phyloP scores from a whole-genome alignment of 2,329 filamentous ascomycete genomes.

The Alternaria longipes region DNA sequence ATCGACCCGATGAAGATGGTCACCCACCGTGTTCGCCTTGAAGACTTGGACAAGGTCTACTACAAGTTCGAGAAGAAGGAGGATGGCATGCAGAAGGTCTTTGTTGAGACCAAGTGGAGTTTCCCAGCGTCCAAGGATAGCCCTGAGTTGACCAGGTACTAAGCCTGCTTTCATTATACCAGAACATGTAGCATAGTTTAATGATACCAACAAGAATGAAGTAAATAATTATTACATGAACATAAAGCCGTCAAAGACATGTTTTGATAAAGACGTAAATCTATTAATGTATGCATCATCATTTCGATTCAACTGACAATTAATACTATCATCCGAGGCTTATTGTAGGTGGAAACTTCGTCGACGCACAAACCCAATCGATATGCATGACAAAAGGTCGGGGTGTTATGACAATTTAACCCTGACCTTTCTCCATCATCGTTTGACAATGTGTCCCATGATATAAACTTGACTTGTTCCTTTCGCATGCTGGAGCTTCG shows the following conservation, averaged over 20 bases:
- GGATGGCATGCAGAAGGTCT: slow-evolving; percentile 84
- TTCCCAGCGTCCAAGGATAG: slow-evolving; percentile 60
- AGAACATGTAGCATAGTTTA: slow-evolving; percentile 6
- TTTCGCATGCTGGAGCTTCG: background rate
- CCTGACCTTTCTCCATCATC: background rate
- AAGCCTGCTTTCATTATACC: background rate
- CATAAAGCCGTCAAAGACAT: background rate
- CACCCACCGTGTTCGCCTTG: slow-evolving; percentile 72
- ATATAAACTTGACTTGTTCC: background rate
- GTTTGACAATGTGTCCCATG: background rate
- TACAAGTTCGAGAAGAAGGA: slow-evolving; percentile 73
- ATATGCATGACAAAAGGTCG: background rate
- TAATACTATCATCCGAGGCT: background rate
- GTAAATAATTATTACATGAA: background rate
- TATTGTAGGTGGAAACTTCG: background rate
- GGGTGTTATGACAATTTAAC: background rate
- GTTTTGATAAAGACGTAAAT: background rate
- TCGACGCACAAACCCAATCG: background rate
- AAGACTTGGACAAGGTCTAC: slow-evolving; percentile 63
- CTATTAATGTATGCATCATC: background rate
- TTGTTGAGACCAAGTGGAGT: slow-evolving; percentile 68
- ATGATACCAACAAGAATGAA: slow-evolving; percentile 7
- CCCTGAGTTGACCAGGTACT: slow-evolving; percentile 61
- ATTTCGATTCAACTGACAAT: background rate
- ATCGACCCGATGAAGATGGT: slow-evolving; percentile 84